Evolutionary conservation across 805 yeast genomes (phyloP), one percentile per base, ranked within the genome.

Genomic region (Candida patagonica): DNA sequence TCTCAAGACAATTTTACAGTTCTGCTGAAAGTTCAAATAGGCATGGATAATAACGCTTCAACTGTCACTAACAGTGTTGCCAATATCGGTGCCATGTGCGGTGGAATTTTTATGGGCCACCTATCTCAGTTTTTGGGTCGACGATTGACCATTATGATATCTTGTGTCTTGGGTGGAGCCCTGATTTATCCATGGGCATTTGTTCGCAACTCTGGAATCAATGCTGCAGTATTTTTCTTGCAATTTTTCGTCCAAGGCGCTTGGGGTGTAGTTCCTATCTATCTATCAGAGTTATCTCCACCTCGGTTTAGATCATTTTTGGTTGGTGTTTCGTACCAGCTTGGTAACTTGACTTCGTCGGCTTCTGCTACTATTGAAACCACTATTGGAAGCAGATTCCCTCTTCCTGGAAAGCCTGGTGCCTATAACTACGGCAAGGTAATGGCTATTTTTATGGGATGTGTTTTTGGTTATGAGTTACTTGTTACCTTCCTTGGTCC

Each of bases 1-100:
- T 74, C 85, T 5, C 87, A 80, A 60, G 89, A 80, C 56, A 61
- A 80, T 53, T 77, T 70, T 57, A 84, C 86, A 27, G 76, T 84
- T 1, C 63, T 76, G 61, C 61, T 80, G 37, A 63, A 66, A 20
- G 66, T 64, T 17, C 85, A 80, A 55, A 63, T 73, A 23, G 63
- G 55, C 8, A 67, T 68, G 46, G 53, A 68, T 20, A 47, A 54
- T 2, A 61, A 80, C 53, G 61, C 66, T 15, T 58, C 69, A 24
- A 78, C 86, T 0, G 78, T 76, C 15, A 74, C 78, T 35, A 74
- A 74, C 62, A 67, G 70, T 17, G 76, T 79, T 10, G 75, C 79
- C 6, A 80, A 78, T 49, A 45, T 79, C 13, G 87, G 87, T 35
- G 87, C 83, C 10, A 64, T 79, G 42, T 51, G 62, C 30, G 89